Base-by-base conservation (phyloP, 2,329 filamentous ascomycete species). In the Trichophyton mentagrophytes region DNA sequence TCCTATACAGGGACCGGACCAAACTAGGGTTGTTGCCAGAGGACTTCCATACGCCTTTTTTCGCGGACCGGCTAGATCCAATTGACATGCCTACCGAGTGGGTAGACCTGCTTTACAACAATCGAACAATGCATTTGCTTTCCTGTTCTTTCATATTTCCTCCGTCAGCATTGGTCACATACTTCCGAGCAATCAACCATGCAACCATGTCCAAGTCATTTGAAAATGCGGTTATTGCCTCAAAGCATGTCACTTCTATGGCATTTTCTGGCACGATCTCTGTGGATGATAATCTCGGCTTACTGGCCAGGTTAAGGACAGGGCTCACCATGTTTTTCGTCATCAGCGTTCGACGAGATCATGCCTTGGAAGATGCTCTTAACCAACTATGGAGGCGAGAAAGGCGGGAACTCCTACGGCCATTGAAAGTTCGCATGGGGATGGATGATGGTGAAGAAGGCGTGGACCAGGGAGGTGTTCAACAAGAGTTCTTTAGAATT, bases 401-500 rank as follows among this genome's bases (percentile, higher is more conserved):
- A 72, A 84, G 85, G 68, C 81, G 88, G 40, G 90, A 96, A 73
- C 77, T 97, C 2, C 77, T 92, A 68, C 84, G 90, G 27, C 93
- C 93, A 0, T 76, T 99, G 38, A 96, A 96, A 68, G 86, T 99
- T 7, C 86, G 89, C 58, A 82, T 97, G 61, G 90, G 90, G 2
- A 87, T 90, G 69, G 85, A 89, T 38, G 79, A 80, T 59, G 89
- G 90, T 33, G 93, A 97, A 72, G 86, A 95, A 70, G 93, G 93
- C 0, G 84, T 95, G 38, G 93, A 99, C 71, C 90, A 92, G 57
- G 93, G 93, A 49, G 93, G 93, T 64, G 91, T 99, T 0, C 92
- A 96, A 67, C 91, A 96, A 70, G 93, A 99, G 65, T 97, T 96
- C 71, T 97, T 99, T 75, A 85, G 90, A 15, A 75, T 96, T 30